A percentile compares a stretch with the other conserved stretches of the same genome.
phyloP scores from a whole-genome alignment of 2,329 filamentous ascomycete species.

The Pestalotiopsis sp. region DNA sequence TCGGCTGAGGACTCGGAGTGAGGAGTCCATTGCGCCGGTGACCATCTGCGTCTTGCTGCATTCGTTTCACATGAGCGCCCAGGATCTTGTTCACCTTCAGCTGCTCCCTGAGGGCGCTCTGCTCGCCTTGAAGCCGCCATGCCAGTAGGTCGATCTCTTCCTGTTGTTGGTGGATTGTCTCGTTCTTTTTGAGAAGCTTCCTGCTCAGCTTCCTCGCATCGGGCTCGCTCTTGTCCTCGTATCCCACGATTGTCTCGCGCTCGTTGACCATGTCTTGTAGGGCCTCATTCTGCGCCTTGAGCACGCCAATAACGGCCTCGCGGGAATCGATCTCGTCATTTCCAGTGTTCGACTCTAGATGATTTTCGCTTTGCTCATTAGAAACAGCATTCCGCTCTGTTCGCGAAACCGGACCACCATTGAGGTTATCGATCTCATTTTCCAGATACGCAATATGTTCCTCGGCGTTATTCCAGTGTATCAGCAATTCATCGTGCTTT shows the following conservation, averaged over 20 bases:
- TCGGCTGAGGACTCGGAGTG: background rate
- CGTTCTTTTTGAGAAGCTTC: background rate
- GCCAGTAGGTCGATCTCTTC: conserved; percentile 1
- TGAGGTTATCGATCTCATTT: background rate
- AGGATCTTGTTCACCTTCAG: conserved; percentile 3
- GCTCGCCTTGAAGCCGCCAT: conserved; percentile 2
- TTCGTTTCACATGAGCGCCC: background rate
- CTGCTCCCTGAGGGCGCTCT: background rate
- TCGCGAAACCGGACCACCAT: background rate
- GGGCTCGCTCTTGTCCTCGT: background rate
- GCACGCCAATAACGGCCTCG: background rate
- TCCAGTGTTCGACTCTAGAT: background rate
- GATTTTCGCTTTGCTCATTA: background rate
- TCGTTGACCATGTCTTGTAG: background rate
- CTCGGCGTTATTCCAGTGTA: background rate
- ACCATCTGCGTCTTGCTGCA: background rate
- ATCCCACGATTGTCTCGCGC: background rate
- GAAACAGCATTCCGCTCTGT: background rate
- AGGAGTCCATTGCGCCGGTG: background rate
- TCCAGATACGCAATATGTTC: background rate
- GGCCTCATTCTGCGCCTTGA: conserved; percentile 2
- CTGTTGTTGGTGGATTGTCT: background rate
- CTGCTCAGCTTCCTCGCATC: background rate
- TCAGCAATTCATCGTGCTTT: conserved; percentile 4
- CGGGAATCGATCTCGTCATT: background rate